Conservation (phyloP, 2,329 filamentous ascomycete genomes). For the Neofusicoccum cordaticola region DNA sequence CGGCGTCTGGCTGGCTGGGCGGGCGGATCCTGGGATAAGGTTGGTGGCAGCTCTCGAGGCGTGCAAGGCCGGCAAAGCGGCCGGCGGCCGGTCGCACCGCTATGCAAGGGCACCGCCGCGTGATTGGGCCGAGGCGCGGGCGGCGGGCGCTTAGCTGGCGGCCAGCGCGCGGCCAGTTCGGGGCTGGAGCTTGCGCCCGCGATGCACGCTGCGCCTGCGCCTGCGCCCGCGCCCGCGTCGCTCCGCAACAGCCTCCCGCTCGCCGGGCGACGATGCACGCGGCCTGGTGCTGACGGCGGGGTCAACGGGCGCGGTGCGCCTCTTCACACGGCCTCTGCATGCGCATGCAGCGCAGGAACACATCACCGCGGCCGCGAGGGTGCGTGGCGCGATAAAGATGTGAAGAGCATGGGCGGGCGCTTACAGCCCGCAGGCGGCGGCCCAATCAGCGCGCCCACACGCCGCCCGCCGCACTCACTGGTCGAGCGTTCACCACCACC, state of each 20-base stretch:
- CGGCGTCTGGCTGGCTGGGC: conserved; percentile 1
- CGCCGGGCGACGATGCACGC: neutral
- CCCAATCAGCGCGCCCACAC: conserved; percentile 8
- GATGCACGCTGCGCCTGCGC: no score
- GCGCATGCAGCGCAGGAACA: conserved; percentile 10
- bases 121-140: conserved; percentile 2
- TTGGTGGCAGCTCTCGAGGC: neutral
- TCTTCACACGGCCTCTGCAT: conserved; percentile 6
- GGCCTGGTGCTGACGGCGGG: neutral
- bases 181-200: neutral
- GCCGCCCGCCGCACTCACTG: conserved; percentile 4
- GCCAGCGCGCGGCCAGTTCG: neutral
- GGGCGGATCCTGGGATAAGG: neutral
- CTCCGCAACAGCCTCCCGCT: neutral
- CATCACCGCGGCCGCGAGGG: neutral
- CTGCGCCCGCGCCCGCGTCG: no score
- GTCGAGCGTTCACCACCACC: conserved; percentile 10
- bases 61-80: conserved; percentile 7
- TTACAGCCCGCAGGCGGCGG: neutral
- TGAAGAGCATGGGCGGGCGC: conserved; percentile 17
- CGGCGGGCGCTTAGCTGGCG: conserved; percentile 2
- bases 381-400: conserved; percentile 8
- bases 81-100: neutral
- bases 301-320: neutral
- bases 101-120: neutral